Evolutionary conservation across 805 yeast genomes (phyloP).

Genomic region (Starmerella bacillaris): DNA sequence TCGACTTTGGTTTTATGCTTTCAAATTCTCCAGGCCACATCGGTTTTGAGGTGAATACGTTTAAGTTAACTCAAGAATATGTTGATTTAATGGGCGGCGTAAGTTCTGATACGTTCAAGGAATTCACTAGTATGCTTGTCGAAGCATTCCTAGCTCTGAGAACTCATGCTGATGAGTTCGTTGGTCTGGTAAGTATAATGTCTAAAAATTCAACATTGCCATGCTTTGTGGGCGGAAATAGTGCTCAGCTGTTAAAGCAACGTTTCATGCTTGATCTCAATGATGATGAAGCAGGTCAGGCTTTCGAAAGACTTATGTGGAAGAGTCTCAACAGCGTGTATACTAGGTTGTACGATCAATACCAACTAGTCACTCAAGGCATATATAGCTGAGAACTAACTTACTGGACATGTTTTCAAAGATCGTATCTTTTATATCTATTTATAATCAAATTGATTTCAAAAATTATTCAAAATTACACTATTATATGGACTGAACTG

Average conservation of each 20-base stretch:
- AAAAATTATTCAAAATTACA: too few relatives aligned
- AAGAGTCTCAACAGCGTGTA: constrained; percentile 76
- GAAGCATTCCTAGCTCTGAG: constrained; percentile 60
- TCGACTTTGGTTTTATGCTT: constrained; percentile 84
- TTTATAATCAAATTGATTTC: too few relatives aligned
- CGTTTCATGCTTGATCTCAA: constrained; percentile 61
- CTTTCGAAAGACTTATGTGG: constrained; percentile 65
- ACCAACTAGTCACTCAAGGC: constrained; percentile 87
- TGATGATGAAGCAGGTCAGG: constrained; percentile 54
- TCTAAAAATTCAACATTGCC: constrained; percentile 79
- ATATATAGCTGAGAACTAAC: constrained; percentile 40
- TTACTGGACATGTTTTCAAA: too few relatives aligned
- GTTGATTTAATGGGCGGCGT: constrained; percentile 74
- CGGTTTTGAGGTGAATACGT: constrained; percentile 95
- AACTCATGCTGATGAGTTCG: constrained; percentile 51
- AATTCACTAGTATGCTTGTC: constrained; percentile 47
- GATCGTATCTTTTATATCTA: too few relatives aligned
- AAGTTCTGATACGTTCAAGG: constrained; percentile 39
- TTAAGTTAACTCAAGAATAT: constrained; percentile 78
- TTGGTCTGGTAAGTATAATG: constrained; percentile 83
- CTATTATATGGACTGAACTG: too few relatives aligned
- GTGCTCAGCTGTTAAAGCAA: constrained; percentile 61
- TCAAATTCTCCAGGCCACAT: constrained; percentile 94
- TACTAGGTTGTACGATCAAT: constrained; percentile 86
- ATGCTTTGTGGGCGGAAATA: constrained; percentile 62